Conservation (phyloP, 345 rosid species). For the Euphorbia pulcherrima region DNA sequence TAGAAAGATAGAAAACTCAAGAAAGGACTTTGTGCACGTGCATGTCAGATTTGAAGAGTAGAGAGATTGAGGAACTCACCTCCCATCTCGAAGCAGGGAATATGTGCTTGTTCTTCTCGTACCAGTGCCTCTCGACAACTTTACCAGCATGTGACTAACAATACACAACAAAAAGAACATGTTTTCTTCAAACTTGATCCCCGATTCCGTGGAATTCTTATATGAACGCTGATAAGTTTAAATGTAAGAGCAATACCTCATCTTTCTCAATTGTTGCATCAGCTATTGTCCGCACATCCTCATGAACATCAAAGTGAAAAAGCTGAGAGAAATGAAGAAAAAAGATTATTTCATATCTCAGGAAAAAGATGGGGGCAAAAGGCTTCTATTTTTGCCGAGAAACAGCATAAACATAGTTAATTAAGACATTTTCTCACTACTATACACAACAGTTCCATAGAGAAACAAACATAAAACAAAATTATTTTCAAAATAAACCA, state of each 20-base stretch:
- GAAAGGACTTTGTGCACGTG: too few relatives aligned
- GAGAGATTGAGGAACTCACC: constrained; percentile 39
- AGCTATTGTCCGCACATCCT: constrained; percentile 91
- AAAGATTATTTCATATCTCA: neutral
- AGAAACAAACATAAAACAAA: neutral
- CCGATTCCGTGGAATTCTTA: neutral
- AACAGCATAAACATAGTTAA: neutral
- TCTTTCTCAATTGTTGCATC: constrained; percentile 98
- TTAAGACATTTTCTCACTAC: neutral
- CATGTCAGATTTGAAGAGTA: neutral
- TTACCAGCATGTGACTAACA: constrained; percentile 95
- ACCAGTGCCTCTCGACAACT: constrained; percentile 99
- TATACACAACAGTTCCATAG: neutral
- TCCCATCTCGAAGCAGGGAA: constrained; percentile 99
- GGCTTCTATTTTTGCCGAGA: neutral
- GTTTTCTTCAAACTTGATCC: neutral
- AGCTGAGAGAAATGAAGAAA: constrained; percentile 47
- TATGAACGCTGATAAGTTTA: neutral
- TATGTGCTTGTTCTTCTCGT: constrained; percentile 97
- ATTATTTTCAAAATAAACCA: neutral
- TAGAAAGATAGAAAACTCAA: neutral
- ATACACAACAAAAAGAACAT: neutral
- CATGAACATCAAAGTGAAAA: constrained; percentile 97
- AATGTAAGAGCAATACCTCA: constrained; percentile 45
- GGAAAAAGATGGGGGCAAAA: neutral